Percentiles rank a stretch among this genome's conserved stretches.
Conservation (phyloP, 2,329 filamentous ascomycete species). For the Arthrocladium fulminans region DNA sequence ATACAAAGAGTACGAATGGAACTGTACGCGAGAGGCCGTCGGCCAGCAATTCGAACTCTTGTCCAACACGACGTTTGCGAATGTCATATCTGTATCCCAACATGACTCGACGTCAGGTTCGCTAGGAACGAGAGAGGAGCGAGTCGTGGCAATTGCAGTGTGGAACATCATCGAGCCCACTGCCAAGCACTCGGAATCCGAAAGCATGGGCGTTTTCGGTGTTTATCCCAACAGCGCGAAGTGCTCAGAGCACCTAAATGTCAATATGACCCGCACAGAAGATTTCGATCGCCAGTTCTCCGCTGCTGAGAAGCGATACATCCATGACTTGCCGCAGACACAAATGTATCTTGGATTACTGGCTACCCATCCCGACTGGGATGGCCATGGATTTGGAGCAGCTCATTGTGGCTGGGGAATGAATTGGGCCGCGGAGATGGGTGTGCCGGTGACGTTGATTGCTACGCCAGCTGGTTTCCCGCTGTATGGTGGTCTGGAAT, state of each 20-base stretch:
- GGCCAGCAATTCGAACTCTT: neutral
- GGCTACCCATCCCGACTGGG: conserved; percentile 11
- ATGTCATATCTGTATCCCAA: conserved; percentile 3
- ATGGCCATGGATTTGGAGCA: conserved; percentile 11
- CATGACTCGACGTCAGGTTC: neutral
- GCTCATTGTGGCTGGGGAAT: conserved; percentile 8
- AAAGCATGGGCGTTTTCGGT: no score
- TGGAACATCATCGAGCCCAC: neutral
- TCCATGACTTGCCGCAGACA: neutral
- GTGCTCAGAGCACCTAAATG: conserved; percentile 6
- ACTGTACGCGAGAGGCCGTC: conserved; percentile 4
- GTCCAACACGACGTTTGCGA: neutral
- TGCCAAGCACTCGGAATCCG: neutral
- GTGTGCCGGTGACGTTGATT: conserved; percentile 3
- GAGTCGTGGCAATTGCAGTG: conserved; percentile 1
- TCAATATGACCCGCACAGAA: conserved; percentile 8
- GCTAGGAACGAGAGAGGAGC: neutral
- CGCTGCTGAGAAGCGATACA: conserved; percentile 4
- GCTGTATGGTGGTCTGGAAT: conserved; percentile 1
- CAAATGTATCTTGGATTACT: conserved; percentile 11
- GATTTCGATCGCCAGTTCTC: conserved; percentile 1
- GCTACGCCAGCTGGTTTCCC: conserved; percentile 6
- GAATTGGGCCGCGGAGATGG: conserved; percentile 2
- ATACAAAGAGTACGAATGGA: neutral
- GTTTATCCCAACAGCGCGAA: neutral